A percentile compares a stretch with the other conserved stretches of the same genome.
Evolutionary conservation across 257 asterid species (phyloP).

Genomic region (Solanum pinnatisectum): DNA sequence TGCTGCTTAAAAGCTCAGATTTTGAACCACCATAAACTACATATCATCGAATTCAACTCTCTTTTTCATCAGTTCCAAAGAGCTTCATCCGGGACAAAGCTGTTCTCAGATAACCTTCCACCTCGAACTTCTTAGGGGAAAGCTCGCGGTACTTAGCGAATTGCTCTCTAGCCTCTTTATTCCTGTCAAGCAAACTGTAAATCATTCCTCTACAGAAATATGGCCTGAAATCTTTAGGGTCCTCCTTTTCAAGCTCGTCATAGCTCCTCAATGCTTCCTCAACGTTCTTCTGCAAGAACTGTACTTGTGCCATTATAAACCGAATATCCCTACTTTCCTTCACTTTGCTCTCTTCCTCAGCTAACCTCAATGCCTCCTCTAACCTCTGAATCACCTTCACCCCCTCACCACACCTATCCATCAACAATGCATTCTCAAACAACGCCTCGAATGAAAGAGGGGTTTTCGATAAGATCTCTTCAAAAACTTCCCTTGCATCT

Average conservation of each 20-base stretch:
- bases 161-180: slow-evolving; percentile 65
- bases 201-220: slow-evolving; percentile 89
- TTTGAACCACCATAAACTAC: neutral
- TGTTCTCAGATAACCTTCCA: slow-evolving; percentile 70
- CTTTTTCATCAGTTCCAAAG: slow-evolving; percentile 48
- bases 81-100: slow-evolving; percentile 82
- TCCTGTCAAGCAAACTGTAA: slow-evolving; percentile 53
- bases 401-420: slow-evolving; percentile 73
- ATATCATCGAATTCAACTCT: slow-evolving; percentile 11
- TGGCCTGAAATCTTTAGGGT: slow-evolving; percentile 78
- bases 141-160: slow-evolving; percentile 56
- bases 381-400: slow-evolving; percentile 51
- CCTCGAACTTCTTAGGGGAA: slow-evolving; percentile 70
- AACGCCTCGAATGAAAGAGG: slow-evolving; percentile 59
- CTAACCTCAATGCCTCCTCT: slow-evolving; percentile 53
- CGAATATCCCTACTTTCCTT: slow-evolving; percentile 77
- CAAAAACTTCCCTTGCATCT: slow-evolving; percentile 53
- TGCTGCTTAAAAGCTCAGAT: neutral
- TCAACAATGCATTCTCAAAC: slow-evolving; percentile 65
- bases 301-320: slow-evolving; percentile 76
- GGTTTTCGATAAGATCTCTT: slow-evolving; percentile 33
- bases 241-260: slow-evolving; percentile 68
- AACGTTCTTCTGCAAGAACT: slow-evolving; percentile 69
- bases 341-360: slow-evolving; percentile 44
- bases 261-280: slow-evolving; percentile 72